phyloP scores from a whole-genome alignment of 148 eudicot genomes.

The Nepenthes mirabilis region DNA sequence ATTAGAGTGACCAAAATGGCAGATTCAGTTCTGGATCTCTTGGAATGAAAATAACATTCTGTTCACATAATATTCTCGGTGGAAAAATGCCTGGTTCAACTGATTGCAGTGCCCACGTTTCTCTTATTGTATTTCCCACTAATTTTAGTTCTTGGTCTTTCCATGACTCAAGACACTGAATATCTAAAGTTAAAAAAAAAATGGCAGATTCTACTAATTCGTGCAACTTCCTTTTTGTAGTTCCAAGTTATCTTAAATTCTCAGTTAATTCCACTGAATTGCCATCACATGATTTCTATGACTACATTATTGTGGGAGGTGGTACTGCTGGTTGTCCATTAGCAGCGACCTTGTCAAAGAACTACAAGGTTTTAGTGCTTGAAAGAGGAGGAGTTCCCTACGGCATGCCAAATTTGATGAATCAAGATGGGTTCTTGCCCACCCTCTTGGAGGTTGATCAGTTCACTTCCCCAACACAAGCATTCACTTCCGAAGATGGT shows the following conservation, averaged over 20 bases:
- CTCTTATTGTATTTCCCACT: too few species aligned
- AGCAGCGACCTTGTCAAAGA: constrained; percentile 65
- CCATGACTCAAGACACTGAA: background rate
- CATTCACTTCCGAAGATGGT: constrained; percentile 84
- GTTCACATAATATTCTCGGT: background rate
- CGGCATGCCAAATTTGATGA: constrained; percentile 60
- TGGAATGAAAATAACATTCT: background rate
- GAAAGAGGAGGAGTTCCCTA: constrained; percentile 78
- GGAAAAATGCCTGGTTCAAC: background rate
- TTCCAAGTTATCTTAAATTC: constrained; percentile 54
- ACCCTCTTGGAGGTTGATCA: constrained; percentile 39
- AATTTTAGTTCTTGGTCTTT: background rate
- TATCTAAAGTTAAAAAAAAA: background rate
- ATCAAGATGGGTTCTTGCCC: constrained; percentile 58
- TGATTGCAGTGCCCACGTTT: background rate
- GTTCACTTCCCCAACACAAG: constrained; percentile 59
- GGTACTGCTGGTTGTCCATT: constrained; percentile 89
- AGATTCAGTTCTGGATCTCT: too few species aligned
- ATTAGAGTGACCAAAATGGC: too few species aligned
- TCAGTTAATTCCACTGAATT: constrained; percentile 59
- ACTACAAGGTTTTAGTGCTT: constrained; percentile 45
- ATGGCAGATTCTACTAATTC: constrained; percentile 1
- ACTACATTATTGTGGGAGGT: constrained; percentile 78
- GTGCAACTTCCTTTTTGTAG: constrained; percentile 20
- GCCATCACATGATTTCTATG: constrained; percentile 60